phyloP scores from a whole-genome alignment of 257 asterid genomes.

The Linderniella brevidens region DNA sequence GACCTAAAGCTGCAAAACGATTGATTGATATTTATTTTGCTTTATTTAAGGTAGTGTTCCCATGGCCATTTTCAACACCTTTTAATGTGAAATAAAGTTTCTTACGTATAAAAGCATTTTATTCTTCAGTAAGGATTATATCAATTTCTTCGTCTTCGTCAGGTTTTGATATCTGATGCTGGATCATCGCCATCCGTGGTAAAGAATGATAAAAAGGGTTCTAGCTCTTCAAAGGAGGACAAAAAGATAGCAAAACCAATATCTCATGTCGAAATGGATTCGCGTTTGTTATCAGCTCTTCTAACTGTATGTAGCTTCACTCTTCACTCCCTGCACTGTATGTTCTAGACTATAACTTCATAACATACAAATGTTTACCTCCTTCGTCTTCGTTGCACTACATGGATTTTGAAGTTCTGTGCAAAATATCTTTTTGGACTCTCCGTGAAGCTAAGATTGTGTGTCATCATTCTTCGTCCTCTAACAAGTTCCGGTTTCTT shows the following conservation, averaged over 20 bases:
- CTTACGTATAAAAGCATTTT: neutral
- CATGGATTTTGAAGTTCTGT: no score
- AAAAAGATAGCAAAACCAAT: slow-evolving; percentile 26
- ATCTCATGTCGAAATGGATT: slow-evolving; percentile 81
- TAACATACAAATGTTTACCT: no score
- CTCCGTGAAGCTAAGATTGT: no score
- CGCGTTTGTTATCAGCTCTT: slow-evolving; percentile 78
- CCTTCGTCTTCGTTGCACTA: no score
- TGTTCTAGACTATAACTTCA: neutral
- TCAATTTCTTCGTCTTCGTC: slow-evolving; percentile 11
- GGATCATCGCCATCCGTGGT: slow-evolving; percentile 18
- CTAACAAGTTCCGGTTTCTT: neutral
- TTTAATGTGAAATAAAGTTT: neutral
- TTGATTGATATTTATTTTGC: slow-evolving; percentile 88
- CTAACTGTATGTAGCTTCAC: slow-evolving; percentile 40
- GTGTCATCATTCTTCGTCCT: no score
- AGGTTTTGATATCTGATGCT: slow-evolving; percentile 78
- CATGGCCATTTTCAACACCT: slow-evolving; percentile 1
- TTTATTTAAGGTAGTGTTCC: slow-evolving; percentile 61
- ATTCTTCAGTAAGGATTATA: slow-evolving; percentile 1
- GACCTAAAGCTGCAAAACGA: slow-evolving; percentile 83
- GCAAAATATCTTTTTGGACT: no score
- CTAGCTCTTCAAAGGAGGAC: slow-evolving; percentile 28
- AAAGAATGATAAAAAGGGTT: slow-evolving; percentile 24
- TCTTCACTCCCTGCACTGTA: slow-evolving; percentile 4